Evolutionary conservation across 1,284 basidiomycete species (phyloP), one percentile per base, ranked within the genome.

Genomic region (Malassezia furfur): DNA sequence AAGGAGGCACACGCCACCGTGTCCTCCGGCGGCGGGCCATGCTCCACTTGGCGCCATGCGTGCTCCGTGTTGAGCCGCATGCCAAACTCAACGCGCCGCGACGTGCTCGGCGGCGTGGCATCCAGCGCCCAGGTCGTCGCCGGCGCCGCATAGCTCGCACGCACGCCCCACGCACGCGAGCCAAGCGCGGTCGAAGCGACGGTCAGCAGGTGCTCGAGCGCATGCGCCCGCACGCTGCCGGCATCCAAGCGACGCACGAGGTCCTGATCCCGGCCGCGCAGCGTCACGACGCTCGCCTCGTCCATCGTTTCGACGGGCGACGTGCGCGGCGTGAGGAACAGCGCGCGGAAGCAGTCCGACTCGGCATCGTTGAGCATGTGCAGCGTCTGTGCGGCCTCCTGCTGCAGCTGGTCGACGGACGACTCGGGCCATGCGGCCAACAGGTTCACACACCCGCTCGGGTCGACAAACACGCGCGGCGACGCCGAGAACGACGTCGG

Each of bases 401-500:
- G 44, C 70, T 79, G 73, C 72, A 87, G 84, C 74, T 86, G 76
- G 46, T 85, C 82, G 3, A 89, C 77, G 3, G 85, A 85, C 7
- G 83, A 79, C 15, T 62, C 53, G 5, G 68, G 64, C 21, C 67
- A 56, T 28, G 58, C 55, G 5, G 66, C 61, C 22, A 96, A 76
- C 14, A 94, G 68, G 71, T 98, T 98, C 50, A 88, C 78, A 1
- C 79, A 80, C 0, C 88, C 88, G 0, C 84, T 81, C 0, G 85
- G 82, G 66, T 94, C 91, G 0, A 94, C 84, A 40, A 96, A 83
- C 8, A 85, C 80, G 14, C 74, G 65, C 6, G 72, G 56, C 51
- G 73, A 77, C 2, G 56, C 50, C 32, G 66, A 52, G 51, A 78
- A 75, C 22, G 78, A 70, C 14, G 67, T 45, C 11, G 65, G 62